These are phyloP conservation scores for Thozetella sp. DNA, from an alignment of 495 filamentous ascomycete genomes.

Conservation along the genomic window DNA sequence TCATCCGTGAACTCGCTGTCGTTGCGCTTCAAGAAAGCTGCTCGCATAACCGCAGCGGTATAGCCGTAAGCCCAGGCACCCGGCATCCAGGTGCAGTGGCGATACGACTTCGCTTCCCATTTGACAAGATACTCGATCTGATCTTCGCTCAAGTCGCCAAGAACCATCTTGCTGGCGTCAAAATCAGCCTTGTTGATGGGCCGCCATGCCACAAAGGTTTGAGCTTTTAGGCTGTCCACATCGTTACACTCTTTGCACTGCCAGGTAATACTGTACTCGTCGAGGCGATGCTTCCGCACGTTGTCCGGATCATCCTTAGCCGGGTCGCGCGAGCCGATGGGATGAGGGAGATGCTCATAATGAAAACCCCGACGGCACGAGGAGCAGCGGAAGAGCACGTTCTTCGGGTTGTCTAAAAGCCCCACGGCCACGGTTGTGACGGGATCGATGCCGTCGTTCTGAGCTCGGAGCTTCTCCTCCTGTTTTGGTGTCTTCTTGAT, in stretches of 20 bases:
- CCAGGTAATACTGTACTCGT: constrained; percentile 70
- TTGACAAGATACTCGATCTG: constrained; percentile 90
- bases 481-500: constrained; percentile 68
- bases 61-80: constrained; percentile 90
- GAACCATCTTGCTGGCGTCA: constrained; percentile 45
- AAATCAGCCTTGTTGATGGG: constrained; percentile 53
- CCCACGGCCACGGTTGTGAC: constrained; percentile 60
- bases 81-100: constrained; percentile 79
- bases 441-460: constrained; percentile 79
- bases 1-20: constrained; percentile 40
- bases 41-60: constrained; percentile 62
- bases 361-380: constrained; percentile 81
- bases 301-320: constrained; percentile 37
- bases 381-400: constrained; percentile 81
- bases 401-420: constrained; percentile 72
- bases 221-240: constrained; percentile 57
- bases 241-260: constrained; percentile 73
- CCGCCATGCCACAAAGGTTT: constrained; percentile 84
- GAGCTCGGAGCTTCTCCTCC: constrained; percentile 78
- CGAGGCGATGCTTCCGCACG: constrained; percentile 32
- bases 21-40: constrained; percentile 71
- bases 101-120: constrained; percentile 79
- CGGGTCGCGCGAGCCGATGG: constrained; percentile 29
- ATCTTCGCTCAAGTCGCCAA: constrained; percentile 59
- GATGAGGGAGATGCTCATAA: constrained; percentile 72